Evolutionary conservation across 2,329 filamentous ascomycete species (phyloP), one percentile per base, ranked within the genome.

Genomic region (Arthrobotrys sphaeroides): DNA sequence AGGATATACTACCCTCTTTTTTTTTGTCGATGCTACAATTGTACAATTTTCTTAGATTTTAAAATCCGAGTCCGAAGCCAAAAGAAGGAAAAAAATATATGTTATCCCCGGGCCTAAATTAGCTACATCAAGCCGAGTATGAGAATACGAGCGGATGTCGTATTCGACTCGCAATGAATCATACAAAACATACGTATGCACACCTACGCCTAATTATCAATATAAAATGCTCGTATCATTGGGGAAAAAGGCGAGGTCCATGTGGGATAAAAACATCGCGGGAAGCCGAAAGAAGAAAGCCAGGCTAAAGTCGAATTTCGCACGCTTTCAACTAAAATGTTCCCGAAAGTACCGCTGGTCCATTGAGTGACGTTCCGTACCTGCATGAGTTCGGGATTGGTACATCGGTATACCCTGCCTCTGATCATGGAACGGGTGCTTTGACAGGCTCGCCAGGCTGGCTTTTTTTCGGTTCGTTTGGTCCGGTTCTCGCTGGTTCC

Each of bases 351-450:
- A 55, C 51, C 31, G 31, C 13, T 22, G 9, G 18, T 55, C 2
- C 7, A 20, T 2, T 5, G 13, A 24, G 22, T 55, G 51, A 10
- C 10, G 45, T 5, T 5, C n/a, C 10, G 51, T 55, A 55, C 51
- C 51, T 55, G 51, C 51, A 55, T 55, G 20, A 38, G 38, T 55
- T 55, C 31, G 18, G 31, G 31, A 55, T n/a, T 55, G 51, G 51
- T 55, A 55, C 51, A 55, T 55, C 51, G 51, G 51, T 55, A 55
- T 55, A 55, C 51, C 51, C 51, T 55, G 51, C 51, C 51, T 55
- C 51, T 55, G 51, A 55, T 55, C 51, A 55, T 38, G 28, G 38
- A 55, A 55, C 51, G 51, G 38, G 47, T 22, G 24, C n/a, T 10
- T 7, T 16, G 12, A 40, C 16, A 43, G 40, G 40, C 16, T 36